Evolutionary conservation across 495 filamentous ascomycete species (phyloP).

Genomic region (Trichocladium uniseriatum): DNA sequence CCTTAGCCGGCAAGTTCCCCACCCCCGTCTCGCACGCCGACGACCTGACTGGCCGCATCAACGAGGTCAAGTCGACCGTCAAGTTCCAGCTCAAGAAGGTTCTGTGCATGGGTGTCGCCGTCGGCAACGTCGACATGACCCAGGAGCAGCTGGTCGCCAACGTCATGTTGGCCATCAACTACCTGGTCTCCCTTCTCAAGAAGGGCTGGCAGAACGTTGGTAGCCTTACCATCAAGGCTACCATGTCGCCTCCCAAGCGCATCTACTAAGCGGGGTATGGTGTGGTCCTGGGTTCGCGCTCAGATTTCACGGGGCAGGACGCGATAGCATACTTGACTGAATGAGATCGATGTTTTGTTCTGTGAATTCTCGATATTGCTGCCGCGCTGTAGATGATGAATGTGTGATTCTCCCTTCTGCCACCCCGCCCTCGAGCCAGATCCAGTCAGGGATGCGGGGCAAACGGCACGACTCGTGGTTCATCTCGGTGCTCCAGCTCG

Average conservation of each 20-base stretch:
- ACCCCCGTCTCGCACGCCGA: conserved; percentile 93
- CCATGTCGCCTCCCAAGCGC: conserved; percentile 95
- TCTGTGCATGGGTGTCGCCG: conserved; percentile 96
- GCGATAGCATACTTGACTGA: neutral
- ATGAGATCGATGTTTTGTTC: neutral
- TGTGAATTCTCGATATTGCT: neutral
- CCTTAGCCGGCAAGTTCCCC: conserved; percentile 77
- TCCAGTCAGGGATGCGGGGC: no score
- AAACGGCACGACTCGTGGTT: no score
- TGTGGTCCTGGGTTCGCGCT: neutral
- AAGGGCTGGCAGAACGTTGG: conserved; percentile 99
- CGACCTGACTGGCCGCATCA: conserved; percentile 87
- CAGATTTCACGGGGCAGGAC: neutral
- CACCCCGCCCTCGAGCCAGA: no score
- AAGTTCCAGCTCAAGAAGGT: conserved; percentile 99
- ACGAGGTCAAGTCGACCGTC: conserved; percentile 98
- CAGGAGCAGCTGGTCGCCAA: conserved; percentile 93
- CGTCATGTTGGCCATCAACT: conserved; percentile 97
- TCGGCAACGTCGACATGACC: conserved; percentile 95
- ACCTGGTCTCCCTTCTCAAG: conserved; percentile 96
- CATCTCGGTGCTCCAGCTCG: no score
- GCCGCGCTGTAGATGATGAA: no score
- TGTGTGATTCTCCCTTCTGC: no score
- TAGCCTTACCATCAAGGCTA: conserved; percentile 97
- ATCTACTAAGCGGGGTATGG: conserved; percentile 57